Evolutionary conservation across 345 rosid species (phyloP).

Genomic region (Conringia planisiliqua): DNA sequence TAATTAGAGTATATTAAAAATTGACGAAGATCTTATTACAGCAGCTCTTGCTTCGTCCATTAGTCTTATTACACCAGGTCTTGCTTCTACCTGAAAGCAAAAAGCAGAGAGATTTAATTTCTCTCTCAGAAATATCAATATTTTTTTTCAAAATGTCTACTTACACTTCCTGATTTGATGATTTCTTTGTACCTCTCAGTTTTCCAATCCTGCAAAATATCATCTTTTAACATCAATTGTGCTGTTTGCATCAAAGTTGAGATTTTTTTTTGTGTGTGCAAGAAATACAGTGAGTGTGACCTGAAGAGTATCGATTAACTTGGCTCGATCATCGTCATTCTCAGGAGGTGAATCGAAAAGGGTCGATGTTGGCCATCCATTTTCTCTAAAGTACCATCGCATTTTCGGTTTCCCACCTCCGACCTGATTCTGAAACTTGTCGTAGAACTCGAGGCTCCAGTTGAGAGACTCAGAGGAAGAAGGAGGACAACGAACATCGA

Average conservation of each 20-base stretch:
- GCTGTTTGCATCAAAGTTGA: not conserved
- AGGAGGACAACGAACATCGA: slow-evolving; percentile 64
- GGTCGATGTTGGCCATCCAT: slow-evolving; percentile 89
- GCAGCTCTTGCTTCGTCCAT: slow-evolving; percentile 96
- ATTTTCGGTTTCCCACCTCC: slow-evolving; percentile 98
- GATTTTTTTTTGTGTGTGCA: not conserved
- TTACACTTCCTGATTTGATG: slow-evolving; percentile 90
- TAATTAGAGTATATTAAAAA: too few relatives aligned
- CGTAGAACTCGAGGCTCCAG: slow-evolving; percentile 79
- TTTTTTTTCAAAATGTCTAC: slow-evolving; percentile 15
- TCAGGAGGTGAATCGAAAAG: slow-evolving; percentile 54
- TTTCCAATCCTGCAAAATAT: slow-evolving; percentile 76
- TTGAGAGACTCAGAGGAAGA: slow-evolving; percentile 50
- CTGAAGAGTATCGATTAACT: slow-evolving; percentile 83
- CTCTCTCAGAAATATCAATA: not conserved
- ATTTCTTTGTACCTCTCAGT: slow-evolving; percentile 92
- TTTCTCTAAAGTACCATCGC: slow-evolving; percentile 95
- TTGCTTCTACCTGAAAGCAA: slow-evolving; percentile 69
- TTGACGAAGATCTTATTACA: slow-evolving; percentile 45
- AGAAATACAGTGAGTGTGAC: slow-evolving; percentile 31
- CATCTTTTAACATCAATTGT: not conserved
- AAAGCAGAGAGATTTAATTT: slow-evolving; percentile 6
- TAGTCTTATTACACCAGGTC: slow-evolving; percentile 85
- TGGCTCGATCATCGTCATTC: slow-evolving; percentile 61
- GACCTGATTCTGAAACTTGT: slow-evolving; percentile 71